Base-by-base conservation (phyloP, 2,329 filamentous ascomycete species). In the Fusarium protoensiforme region DNA sequence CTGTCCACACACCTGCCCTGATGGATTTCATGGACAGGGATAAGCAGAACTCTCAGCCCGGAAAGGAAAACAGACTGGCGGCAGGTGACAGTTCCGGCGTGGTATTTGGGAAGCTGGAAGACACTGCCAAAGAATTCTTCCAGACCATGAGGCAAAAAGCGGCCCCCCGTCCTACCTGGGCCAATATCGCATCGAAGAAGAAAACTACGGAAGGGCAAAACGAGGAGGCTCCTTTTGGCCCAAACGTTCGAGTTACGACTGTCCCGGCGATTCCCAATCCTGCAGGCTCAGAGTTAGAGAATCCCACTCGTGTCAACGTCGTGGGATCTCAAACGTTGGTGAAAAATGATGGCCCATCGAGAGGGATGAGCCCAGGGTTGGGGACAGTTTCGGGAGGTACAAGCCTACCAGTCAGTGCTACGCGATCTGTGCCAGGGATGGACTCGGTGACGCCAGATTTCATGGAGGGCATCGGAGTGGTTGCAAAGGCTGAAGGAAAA, bases 131-230 rank as follows among this genome's bases (percentile, higher is more conserved):
- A 33, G 41, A 63, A 5, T 11, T 75, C 6, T 72, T 64, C 27
- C 35, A 61, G 16, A 78, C 75, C 6, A 78, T 80, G 78, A 56
- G 56, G 9, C 78, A 80, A 46, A 59, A 70, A 35, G 68, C 68
- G 14, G 41, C 63, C 5, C 38, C 57, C n/a, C 27, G 27, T 4
- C 22, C 31, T 7, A 66, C 57, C 11, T 73, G 74, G 69, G 69
- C 69, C 2, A 41, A 18, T 13, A n/a, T 75, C 18, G 63, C 60
- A 7, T 67, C 67, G 3, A 65, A 46, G n/a, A 54, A 51, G 31
- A 61, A 24, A 13, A 31, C 24, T 2, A 31, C 14, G 18, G 11
- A 29, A 35, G 27, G 48, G 31, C 29, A 56, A 33, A 48, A 72
- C 64, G 38, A 71, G 33, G 29, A 63, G 16, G 22, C 5, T 11